phyloP scores from a whole-genome alignment of 257 asterid genomes.

The Eustoma russellianum region DNA sequence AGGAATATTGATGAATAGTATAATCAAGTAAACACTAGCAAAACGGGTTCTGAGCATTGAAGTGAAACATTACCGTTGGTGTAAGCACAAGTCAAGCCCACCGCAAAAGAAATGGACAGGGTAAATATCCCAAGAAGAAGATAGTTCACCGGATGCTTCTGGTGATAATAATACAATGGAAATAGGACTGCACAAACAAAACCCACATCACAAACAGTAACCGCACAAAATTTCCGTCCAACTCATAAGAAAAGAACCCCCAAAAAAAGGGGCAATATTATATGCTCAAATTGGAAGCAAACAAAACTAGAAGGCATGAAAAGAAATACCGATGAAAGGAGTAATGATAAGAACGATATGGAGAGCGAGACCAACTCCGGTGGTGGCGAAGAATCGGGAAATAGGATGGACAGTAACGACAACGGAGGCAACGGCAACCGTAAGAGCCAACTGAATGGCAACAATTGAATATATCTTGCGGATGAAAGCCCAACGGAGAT shows the following conservation, averaged over 20 bases:
- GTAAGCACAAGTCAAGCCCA: constrained; percentile 80
- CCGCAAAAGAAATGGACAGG: constrained; percentile 45
- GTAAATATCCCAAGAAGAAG: constrained; percentile 76
- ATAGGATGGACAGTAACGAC: constrained; percentile 33
- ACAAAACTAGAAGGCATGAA: neutral
- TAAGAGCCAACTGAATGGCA: constrained; percentile 28
- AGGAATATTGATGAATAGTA: too few relatives aligned
- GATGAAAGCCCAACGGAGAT: constrained; percentile 52
- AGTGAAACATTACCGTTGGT: constrained; percentile 41
- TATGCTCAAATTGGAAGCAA: too few relatives aligned
- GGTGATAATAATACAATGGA: constrained; percentile 60
- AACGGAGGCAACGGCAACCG: constrained; percentile 36
- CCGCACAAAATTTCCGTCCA: too few relatives aligned
- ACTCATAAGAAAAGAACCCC: too few relatives aligned
- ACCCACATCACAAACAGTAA: neutral
- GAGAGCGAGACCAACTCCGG: constrained; percentile 23
- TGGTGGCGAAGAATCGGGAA: constrained; percentile 25
- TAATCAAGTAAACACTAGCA: too few relatives aligned
- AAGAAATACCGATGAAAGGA: constrained; percentile 25
- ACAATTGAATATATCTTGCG: constrained; percentile 48
- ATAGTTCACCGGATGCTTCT: constrained; percentile 73
- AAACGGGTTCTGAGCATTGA: too few relatives aligned
- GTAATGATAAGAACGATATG: constrained; percentile 21
- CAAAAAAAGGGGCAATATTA: neutral
- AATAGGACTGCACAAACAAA: constrained; percentile 42